Conservation (phyloP, 306 rosid genomes). For the Calophaca sinica region DNA sequence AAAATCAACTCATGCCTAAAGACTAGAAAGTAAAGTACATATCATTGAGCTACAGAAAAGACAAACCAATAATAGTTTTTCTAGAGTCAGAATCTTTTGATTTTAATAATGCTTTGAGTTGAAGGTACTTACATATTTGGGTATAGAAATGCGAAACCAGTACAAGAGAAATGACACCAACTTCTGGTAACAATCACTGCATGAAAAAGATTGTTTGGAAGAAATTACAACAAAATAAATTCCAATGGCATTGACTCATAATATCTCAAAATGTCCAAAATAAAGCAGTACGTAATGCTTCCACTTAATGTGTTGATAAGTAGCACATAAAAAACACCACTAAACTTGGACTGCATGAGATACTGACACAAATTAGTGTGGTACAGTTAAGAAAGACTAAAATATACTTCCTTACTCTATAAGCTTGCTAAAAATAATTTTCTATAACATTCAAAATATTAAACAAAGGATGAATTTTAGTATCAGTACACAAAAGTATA, state of each 20-base stretch:
- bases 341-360: background rate
- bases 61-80: background rate
- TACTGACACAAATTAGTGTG: background rate
- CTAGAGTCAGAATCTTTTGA: constrained; percentile 6
- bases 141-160: constrained; percentile 82
- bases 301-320: too few relatives aligned
- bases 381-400: background rate
- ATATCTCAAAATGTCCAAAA: too few relatives aligned
- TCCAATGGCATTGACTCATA: too few relatives aligned
- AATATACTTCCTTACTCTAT: background rate
- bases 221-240: too few relatives aligned
- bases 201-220: background rate
- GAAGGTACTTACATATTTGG: constrained; percentile 65
- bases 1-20: background rate
- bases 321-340: too few relatives aligned
- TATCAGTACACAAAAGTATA: too few relatives aligned
- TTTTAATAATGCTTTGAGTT: constrained; percentile 32
- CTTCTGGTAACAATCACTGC: constrained; percentile 83
- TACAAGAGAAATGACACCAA: constrained; percentile 83
- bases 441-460: too few relatives aligned
- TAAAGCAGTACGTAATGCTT: too few relatives aligned
- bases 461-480: too few relatives aligned
- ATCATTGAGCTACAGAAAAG: background rate
- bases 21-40: background rate
- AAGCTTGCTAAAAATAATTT: background rate